phyloP scores from a whole-genome alignment of 192 early-diverging fungal species.

The Allomyces macrogynus region DNA sequence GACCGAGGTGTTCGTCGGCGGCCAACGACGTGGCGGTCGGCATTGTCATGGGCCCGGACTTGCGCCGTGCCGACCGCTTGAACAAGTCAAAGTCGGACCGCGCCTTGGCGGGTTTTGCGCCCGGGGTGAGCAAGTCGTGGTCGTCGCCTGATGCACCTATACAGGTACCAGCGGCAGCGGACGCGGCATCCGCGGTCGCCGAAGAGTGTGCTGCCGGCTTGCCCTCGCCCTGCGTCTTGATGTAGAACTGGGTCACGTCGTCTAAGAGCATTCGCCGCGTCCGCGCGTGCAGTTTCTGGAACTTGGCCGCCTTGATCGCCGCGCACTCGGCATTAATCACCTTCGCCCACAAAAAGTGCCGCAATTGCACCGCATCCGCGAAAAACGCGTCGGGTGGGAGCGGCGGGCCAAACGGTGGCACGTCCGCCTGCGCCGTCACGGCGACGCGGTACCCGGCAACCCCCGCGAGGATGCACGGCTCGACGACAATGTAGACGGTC shows the following conservation, averaged over 20 bases:
- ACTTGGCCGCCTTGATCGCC: conserved; percentile 21
- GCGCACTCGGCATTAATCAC: conserved; percentile 28
- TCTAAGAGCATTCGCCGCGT: conserved; percentile 19
- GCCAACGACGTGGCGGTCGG: too few species aligned
- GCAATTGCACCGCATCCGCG: conserved; percentile 6
- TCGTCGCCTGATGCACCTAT: too few species aligned
- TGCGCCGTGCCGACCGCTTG: too few species aligned
- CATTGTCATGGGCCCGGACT: too few species aligned
- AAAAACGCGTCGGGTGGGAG: conserved; percentile 17
- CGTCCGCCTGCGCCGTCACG: conserved; percentile 14
- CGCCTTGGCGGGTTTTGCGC: too few species aligned
- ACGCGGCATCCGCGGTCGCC: too few species aligned
- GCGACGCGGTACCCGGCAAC: conserved; percentile 13
- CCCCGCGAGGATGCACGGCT: conserved; percentile 6
- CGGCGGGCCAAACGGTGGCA: conserved; percentile 18
- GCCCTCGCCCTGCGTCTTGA: background rate
- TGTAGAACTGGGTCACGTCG: conserved; percentile 10
- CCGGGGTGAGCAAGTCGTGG: too few species aligned
- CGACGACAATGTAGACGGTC: conserved; percentile 21
- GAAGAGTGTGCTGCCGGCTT: too few species aligned
- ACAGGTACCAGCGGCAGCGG: too few species aligned
- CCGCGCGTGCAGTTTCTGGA: conserved; percentile 14
- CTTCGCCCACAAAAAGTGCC: conserved; percentile 23
- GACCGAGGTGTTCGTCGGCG: too few species aligned
- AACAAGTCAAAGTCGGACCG: too few species aligned